These are phyloP conservation scores for Pythium catenulatum DNA, from an alignment of 352 stramenopile genomes.

Conservation along the genomic window DNA sequence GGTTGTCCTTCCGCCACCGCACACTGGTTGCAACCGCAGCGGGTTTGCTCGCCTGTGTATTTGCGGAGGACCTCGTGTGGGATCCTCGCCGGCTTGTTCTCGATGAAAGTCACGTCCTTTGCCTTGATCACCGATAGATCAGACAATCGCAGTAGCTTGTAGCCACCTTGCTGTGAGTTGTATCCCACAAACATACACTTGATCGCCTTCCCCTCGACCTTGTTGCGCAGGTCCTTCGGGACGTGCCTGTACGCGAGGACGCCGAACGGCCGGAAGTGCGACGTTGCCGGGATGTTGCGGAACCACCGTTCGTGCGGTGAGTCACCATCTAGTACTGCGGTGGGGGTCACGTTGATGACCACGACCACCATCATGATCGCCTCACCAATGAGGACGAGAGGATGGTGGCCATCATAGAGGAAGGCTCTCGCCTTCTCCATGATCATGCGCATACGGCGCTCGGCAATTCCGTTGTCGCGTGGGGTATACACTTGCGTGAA, in stretches of 20 bases:
- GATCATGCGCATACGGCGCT: constrained; percentile 35
- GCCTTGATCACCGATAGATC: constrained; percentile 8
- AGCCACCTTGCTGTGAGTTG: constrained; percentile 27
- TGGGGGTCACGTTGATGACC: constrained; percentile 32
- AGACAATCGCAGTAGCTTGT: constrained; percentile 15
- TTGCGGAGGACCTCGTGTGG: background rate
- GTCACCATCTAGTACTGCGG: background rate
- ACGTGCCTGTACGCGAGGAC: constrained; percentile 13
- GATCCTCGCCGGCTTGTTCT: constrained; percentile 31
- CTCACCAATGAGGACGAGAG: constrained; percentile 9
- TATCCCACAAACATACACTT: constrained; percentile 56
- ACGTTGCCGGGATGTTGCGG: background rate
- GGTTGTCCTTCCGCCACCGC: constrained; percentile 2
- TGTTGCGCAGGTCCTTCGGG: background rate
- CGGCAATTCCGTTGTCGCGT: constrained; percentile 27
- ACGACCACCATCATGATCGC: constrained; percentile 15
- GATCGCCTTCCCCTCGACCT: background rate
- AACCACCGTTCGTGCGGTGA: constrained; percentile 9
- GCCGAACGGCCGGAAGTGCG: background rate
- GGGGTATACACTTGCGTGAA: constrained; percentile 33
- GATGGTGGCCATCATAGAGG: constrained; percentile 17
- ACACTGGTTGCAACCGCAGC: constrained; percentile 29
- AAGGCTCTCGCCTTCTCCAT: constrained; percentile 38
- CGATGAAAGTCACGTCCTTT: constrained; percentile 45
- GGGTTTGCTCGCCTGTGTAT: constrained; percentile 20